Percentiles rank a stretch among this genome's conserved stretches.
phyloP scores from a whole-genome alignment of 2,329 filamentous ascomycete genomes.

The Zymoseptoria brevis region DNA sequence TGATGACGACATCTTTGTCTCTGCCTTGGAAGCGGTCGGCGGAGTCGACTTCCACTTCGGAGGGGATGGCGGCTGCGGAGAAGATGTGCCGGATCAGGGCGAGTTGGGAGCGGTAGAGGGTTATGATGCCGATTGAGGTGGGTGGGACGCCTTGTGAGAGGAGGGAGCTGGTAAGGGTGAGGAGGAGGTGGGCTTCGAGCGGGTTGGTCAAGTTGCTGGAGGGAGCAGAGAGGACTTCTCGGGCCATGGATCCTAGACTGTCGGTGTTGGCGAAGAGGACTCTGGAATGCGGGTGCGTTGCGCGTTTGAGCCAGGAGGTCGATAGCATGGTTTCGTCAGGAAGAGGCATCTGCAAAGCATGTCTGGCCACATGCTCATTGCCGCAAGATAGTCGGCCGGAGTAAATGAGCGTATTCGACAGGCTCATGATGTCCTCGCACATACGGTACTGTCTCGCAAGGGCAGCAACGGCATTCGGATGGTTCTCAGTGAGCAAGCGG shows the following conservation, averaged over 20 bases:
- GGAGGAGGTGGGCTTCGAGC: conserved; percentile 68
- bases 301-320: conserved; percentile 58
- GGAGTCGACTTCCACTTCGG: conserved; percentile 83
- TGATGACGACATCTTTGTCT: conserved; percentile 86
- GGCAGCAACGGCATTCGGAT: conserved; percentile 80
- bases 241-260: conserved; percentile 52
- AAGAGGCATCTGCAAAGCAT: conserved; percentile 58
- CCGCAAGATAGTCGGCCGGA: conserved; percentile 85
- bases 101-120: conserved; percentile 90
- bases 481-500: conserved; percentile 81
- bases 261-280: conserved; percentile 91
- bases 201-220: conserved; percentile 73
- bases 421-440: conserved; percentile 92
- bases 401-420: conserved; percentile 92
- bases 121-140: conserved; percentile 83
- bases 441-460: conserved; percentile 96
- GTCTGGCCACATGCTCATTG: conserved; percentile 62
- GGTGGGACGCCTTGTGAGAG: conserved; percentile 67
- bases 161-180: conserved; percentile 72
- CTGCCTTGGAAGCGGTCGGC: conserved; percentile 94
- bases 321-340: conserved; percentile 4
- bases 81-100: conserved; percentile 70
- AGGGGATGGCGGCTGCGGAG: conserved; percentile 30
- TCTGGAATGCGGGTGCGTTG: conserved; percentile 62
- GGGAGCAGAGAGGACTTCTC: conserved; percentile 52